Conservation (phyloP, 176 grass and related monocot genomes). For the bread wheat (Triticum aestivum) region DNA sequence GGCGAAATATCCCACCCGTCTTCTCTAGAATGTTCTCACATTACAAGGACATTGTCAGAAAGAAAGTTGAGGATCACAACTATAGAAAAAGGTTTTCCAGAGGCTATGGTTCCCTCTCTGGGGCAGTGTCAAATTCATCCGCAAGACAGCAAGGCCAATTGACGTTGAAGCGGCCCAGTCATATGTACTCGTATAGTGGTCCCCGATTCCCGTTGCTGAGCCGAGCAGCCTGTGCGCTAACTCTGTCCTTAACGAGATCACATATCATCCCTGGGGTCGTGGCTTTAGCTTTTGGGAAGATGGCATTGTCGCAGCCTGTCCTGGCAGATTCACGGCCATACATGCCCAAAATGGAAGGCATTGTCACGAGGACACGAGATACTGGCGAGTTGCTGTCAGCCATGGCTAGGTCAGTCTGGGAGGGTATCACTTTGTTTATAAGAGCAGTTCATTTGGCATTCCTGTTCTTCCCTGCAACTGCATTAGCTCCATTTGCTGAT, state of each 20-base stretch:
- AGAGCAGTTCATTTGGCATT: conserved; percentile 62
- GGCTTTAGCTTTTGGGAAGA: conserved; percentile 55
- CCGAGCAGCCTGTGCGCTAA: conserved; percentile 54
- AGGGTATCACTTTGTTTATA: conserved; percentile 64
- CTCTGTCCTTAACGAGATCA: conserved; percentile 66
- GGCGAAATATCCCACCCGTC: conserved; percentile 40
- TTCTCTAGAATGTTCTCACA: conserved; percentile 62
- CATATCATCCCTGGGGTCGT: conserved; percentile 69
- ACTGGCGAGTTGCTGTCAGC: conserved; percentile 57
- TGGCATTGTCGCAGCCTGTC: conserved; percentile 47
- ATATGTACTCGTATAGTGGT: conserved; percentile 28
- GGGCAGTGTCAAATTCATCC: conserved; percentile 32
- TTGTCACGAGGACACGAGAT: conserved; percentile 54
- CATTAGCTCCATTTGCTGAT: conserved; percentile 72
- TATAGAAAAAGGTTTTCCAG: conserved; percentile 34
- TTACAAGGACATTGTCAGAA: conserved; percentile 47
- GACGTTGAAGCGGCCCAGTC: conserved; percentile 56
- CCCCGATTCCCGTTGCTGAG: conserved; percentile 43
- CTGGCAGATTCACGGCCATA: conserved; percentile 52
- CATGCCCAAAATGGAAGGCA: conserved; percentile 36
- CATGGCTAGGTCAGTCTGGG: conserved; percentile 56
- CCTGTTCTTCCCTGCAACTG: conserved; percentile 73
- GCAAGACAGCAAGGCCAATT: conserved; percentile 52
- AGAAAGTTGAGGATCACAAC: conserved; percentile 39
- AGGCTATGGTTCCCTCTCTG: conserved; percentile 35